Percentiles rank a stretch among this genome's conserved stretches.
phyloP scores from a whole-genome alignment of 768 basidiomycete species.

The Suillus fuscotomentosus region DNA sequence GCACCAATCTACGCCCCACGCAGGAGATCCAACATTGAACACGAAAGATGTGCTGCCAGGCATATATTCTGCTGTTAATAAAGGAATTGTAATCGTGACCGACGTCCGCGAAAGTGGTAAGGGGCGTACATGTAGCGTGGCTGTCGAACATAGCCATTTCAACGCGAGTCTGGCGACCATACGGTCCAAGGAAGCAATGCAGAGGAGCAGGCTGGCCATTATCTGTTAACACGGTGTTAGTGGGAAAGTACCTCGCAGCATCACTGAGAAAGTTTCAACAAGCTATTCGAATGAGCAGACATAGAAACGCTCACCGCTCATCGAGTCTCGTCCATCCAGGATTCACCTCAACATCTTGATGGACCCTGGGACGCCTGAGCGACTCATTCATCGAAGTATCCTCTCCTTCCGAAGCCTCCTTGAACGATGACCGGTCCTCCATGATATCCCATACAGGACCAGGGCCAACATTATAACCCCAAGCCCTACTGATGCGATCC shows the following conservation, averaged over 20 bases:
- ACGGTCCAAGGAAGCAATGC: conserved; percentile 66
- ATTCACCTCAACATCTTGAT: conserved; percentile 42
- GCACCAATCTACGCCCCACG: conserved; percentile 95
- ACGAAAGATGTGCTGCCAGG: conserved; percentile 62
- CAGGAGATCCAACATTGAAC: conserved; percentile 85
- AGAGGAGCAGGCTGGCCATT: conserved; percentile 54
- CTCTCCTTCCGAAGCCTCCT: conserved; percentile 46
- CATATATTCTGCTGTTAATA: conserved; percentile 54
- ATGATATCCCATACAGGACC: conserved; percentile 79
- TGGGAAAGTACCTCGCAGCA: conserved; percentile 59
- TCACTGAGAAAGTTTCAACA: conserved; percentile 37
- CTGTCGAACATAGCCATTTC: conserved; percentile 56
- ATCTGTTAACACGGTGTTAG: conserved; percentile 46
- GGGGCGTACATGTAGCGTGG: conserved; percentile 52
- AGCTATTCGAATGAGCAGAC: conserved; percentile 3
- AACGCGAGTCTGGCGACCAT: conserved; percentile 47
- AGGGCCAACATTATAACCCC: conserved; percentile 71
- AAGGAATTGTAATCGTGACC: background rate
- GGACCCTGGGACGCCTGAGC: conserved; percentile 58
- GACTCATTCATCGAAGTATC: conserved; percentile 41
- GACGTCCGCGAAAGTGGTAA: background rate
- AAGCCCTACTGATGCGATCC: conserved; percentile 61
- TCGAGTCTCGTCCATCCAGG: conserved; percentile 46
- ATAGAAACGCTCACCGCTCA: conserved; percentile 41
- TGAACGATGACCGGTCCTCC: conserved; percentile 79